Conservation (phyloP, 2,329 filamentous ascomycete genomes). For the Apiospora pterosperma region DNA sequence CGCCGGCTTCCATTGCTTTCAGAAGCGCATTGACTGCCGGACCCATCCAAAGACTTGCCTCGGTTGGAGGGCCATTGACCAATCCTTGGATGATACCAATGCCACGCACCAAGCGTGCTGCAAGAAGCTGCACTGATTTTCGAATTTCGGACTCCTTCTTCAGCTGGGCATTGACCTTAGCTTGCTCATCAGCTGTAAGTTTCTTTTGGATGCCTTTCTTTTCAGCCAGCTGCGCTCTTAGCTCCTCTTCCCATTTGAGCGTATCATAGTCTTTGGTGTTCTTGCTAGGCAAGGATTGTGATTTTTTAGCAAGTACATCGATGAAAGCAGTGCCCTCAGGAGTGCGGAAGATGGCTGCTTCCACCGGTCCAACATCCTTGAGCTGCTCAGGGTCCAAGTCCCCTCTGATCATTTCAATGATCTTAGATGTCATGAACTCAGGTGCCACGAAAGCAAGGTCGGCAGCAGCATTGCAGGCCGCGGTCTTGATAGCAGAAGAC, state of each 20-base stretch:
- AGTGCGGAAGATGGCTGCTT: conserved; percentile 90
- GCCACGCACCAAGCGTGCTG: conserved; percentile 72
- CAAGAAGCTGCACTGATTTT: conserved; percentile 63
- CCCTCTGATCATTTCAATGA: conserved; percentile 69
- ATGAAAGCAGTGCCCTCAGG: conserved; percentile 85
- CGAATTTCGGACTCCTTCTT: conserved; percentile 83
- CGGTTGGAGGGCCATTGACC: conserved; percentile 82
- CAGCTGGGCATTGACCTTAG: conserved; percentile 87
- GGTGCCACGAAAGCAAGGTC: conserved; percentile 94
- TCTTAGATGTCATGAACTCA: conserved; percentile 69
- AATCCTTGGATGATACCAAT: conserved; percentile 83
- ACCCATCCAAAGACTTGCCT: conserved; percentile 85
- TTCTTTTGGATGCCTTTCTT: conserved; percentile 94
- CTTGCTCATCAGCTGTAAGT: conserved; percentile 81
- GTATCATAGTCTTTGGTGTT: conserved; percentile 95
- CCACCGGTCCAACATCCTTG: conserved; percentile 72
- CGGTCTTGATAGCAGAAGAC: conserved; percentile 52
- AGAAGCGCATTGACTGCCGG: conserved; percentile 72
- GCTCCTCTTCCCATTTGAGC: conserved; percentile 93
- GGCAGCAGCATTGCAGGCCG: conserved; percentile 80
- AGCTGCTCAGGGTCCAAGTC: conserved; percentile 73
- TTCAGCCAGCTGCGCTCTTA: conserved; percentile 80
- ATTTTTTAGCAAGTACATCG: conserved; percentile 85
- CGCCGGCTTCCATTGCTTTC: conserved; percentile 73
- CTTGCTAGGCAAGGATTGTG: conserved; percentile 71